These are phyloP conservation scores for Pseudogymnoascus sp. DNA, from an alignment of 2,329 filamentous ascomycete genomes.

Conservation along the genomic window DNA sequence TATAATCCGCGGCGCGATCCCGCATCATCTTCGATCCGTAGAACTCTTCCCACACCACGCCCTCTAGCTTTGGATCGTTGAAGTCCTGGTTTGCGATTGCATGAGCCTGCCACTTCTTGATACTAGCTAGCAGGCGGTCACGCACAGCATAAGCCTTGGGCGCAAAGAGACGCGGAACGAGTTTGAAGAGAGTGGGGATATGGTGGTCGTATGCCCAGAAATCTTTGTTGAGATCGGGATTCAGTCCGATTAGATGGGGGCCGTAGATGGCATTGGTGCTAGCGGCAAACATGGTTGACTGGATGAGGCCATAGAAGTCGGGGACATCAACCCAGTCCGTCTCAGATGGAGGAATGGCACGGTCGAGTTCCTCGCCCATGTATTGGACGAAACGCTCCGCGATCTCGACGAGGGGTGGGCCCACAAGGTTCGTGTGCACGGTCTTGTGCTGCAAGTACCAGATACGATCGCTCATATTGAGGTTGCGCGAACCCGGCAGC, in stretches of 20 bases:
- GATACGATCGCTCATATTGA: slow-evolving; percentile 17
- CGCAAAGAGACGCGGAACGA: slow-evolving; percentile 23
- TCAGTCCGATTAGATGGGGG: slow-evolving; percentile 22
- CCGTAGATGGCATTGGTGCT: slow-evolving; percentile 24
- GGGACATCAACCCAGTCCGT: slow-evolving; percentile 19
- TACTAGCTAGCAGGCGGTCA: slow-evolving; percentile 18
- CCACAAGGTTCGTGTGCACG: slow-evolving; percentile 14
- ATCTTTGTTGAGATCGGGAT: slow-evolving; percentile 21
- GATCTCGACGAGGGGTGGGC: slow-evolving; percentile 14
- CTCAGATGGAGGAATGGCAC: slow-evolving; percentile 6
- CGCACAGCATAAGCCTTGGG: slow-evolving; percentile 20
- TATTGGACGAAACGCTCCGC: slow-evolving; percentile 11
- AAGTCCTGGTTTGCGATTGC: slow-evolving; percentile 18
- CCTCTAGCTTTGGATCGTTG: slow-evolving; percentile 15
- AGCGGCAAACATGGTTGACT: slow-evolving; percentile 22
- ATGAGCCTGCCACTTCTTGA: slow-evolving; percentile 25
- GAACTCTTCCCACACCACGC: slow-evolving; percentile 25
- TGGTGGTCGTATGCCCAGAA: slow-evolving; percentile 28
- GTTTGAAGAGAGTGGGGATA: slow-evolving; percentile 19
- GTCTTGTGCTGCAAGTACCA: slow-evolving; percentile 15
- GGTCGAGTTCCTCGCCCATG: background rate
- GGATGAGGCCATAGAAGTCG: slow-evolving; percentile 25
- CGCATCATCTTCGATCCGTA: slow-evolving; percentile 27
- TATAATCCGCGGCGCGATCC: slow-evolving; percentile 13
- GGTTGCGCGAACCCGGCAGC: slow-evolving; percentile 12